Evolutionary conservation across 1,139 yeast species (phyloP).

Genomic region (Suhomyces atakaporum): DNA sequence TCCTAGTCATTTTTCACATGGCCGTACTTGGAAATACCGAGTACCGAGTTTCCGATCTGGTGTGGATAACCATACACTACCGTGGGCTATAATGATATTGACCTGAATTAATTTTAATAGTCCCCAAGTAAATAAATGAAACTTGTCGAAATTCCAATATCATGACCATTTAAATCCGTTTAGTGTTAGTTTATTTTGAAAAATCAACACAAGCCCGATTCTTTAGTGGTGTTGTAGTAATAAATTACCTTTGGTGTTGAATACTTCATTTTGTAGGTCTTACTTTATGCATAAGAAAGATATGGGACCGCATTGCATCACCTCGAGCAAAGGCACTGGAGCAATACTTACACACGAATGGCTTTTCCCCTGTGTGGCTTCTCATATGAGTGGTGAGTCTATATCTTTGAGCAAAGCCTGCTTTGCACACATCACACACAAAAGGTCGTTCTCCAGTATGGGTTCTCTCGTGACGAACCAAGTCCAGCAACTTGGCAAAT

Average conservation of each 20-base stretch:
- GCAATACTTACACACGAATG: slow-evolving; percentile 27
- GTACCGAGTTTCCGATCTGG: no score
- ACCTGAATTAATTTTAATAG: no score
- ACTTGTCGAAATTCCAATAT: no score
- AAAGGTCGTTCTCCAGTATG: slow-evolving; percentile 33
- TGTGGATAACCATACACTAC: no score
- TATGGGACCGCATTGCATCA: slow-evolving; percentile 30
- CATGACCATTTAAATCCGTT: no score
- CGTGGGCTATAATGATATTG: no score
- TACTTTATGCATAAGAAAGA: slow-evolving; percentile 18
- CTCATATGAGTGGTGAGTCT: slow-evolving; percentile 30
- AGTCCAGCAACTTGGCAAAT: slow-evolving; percentile 26
- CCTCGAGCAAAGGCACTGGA: slow-evolving; percentile 30
- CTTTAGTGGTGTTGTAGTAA: no score
- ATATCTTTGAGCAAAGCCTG: slow-evolving; percentile 28
- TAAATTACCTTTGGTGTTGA: no score
- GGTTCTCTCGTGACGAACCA: slow-evolving; percentile 26
- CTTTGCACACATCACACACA: slow-evolving; percentile 24
- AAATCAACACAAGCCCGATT: no score
- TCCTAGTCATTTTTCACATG: slow-evolving; percentile 12
- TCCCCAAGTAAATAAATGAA: no score
- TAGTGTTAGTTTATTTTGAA: no score
- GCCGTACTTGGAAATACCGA: no score
- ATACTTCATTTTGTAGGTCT: slow-evolving; percentile 2
- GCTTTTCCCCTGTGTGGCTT: slow-evolving; percentile 32